Evolutionary conservation across 768 basidiomycete species (phyloP).

Genomic region (Lepiota brunneoincarnata): DNA sequence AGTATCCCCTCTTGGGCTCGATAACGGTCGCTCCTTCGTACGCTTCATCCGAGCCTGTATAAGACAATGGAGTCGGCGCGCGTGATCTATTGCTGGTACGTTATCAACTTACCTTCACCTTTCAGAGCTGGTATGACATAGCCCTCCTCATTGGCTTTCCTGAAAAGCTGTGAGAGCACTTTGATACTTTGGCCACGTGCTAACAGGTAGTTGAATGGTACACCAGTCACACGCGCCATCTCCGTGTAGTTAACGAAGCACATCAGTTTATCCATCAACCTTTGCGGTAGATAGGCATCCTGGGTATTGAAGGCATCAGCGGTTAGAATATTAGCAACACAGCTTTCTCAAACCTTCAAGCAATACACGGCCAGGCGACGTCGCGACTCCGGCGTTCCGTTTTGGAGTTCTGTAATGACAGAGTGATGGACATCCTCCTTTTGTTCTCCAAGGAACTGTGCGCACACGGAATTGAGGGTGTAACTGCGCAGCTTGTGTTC

Average conservation of each 20-base stretch:
- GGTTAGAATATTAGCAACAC: neutral
- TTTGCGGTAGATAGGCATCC: constrained; percentile 98
- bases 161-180: constrained; percentile 92
- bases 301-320: constrained; percentile 25
- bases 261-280: constrained; percentile 97
- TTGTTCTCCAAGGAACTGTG: constrained; percentile 96
- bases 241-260: constrained; percentile 98
- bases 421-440: constrained; percentile 99
- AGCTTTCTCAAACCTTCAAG: constrained; percentile 63
- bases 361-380: constrained; percentile 96
- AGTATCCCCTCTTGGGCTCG: constrained; percentile 94
- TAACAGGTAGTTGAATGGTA: constrained; percentile 95
- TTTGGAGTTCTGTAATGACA: constrained; percentile 96
- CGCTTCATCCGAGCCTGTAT: constrained; percentile 83
- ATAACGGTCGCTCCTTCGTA: constrained; percentile 99
- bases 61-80: neutral
- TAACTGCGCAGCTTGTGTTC: constrained; percentile 98
- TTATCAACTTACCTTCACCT: constrained; percentile 61
- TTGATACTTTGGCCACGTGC: constrained; percentile 98
- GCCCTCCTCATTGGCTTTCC: constrained; percentile 88
- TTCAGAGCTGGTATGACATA: constrained; percentile 88
- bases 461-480: constrained; percentile 96
- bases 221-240: constrained; percentile 99
- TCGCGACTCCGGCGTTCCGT: constrained; percentile 91
- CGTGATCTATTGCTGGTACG: neutral